Base-by-base conservation (phyloP, 2,329 filamentous ascomycete species). In the Alternaria sp. region DNA sequence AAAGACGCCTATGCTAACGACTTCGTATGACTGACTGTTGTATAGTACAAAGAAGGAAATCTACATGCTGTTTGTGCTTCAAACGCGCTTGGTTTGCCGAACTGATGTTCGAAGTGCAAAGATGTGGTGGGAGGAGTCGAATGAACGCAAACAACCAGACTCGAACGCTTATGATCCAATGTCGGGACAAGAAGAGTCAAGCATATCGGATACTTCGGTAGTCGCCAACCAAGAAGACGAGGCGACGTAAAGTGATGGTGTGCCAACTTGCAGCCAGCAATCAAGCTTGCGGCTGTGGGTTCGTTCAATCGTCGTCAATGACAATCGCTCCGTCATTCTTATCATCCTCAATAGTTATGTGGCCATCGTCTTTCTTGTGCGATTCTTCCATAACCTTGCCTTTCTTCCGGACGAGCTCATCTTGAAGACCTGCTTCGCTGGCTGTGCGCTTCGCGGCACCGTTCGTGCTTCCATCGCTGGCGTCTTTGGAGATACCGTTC, bases 371-470 rank as follows among this genome's bases (percentile, higher is more conserved):
- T 33, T 63, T 59, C 63, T 50, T 63, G 17, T 55, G 50, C 9
- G 66, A 59, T 41, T 60, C 60, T 39, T 77, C 74, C 51, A 73
- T 72, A 29, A 79, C 76, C 60, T 80, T 80, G 53, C 78, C 77
- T 41, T 73, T 75, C 67, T 80, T 80, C 44, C 66, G 72, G 31
- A 70, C 60, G 9, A 75, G 58, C 28, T 75, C 77, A 34, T 72
- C 67, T 40, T 79, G 74, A 11, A 79, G 63, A 5, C 72, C 78
- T 9, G 77, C 79, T 42, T 81, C 79, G 41, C 80, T 78, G 11
- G 77, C 78, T 33, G 76, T 78, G 17, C 79, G 80, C 72, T 85
- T 85, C 50, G 57, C 50, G 29, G 51, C 36, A 14, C 63, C 65
- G 28, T 62, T 61, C 13, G 53, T 53, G 10, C 51, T 75, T 24